Evolutionary conservation across 2,329 filamentous ascomycete genomes (phyloP).

Genomic region (Diaporthe batatas): DNA sequence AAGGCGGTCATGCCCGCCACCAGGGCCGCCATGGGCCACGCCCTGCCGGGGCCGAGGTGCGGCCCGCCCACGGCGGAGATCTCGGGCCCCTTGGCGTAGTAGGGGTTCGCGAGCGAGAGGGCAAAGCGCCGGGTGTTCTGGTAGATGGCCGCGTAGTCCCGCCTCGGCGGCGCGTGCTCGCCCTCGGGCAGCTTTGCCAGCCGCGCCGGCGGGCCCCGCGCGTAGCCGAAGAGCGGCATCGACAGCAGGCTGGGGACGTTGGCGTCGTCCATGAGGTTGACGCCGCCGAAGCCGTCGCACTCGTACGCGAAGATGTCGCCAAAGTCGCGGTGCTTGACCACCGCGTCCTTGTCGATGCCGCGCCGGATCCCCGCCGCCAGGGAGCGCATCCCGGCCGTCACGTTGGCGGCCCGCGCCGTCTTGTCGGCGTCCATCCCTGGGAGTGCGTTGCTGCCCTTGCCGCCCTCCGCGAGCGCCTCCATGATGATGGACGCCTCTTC

Average conservation of each 20-base stretch:
- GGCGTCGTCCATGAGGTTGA: slow-evolving; percentile 78
- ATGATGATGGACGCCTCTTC: slow-evolving; percentile 66
- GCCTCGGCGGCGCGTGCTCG: slow-evolving; percentile 37
- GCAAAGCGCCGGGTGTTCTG: slow-evolving; percentile 85
- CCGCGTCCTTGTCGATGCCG: slow-evolving; percentile 78
- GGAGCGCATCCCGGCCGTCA: slow-evolving; percentile 66
- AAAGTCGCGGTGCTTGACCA: slow-evolving; percentile 71
- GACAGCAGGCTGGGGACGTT: slow-evolving; percentile 78
- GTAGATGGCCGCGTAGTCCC: slow-evolving; percentile 74
- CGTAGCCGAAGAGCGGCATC: slow-evolving; percentile 73
- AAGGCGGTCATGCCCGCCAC: slow-evolving; percentile 64
- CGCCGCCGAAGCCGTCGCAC: slow-evolving; percentile 79
- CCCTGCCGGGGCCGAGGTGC: slow-evolving; percentile 71
- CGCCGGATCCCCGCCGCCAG: slow-evolving; percentile 74
- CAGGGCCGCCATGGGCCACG: slow-evolving; percentile 70
- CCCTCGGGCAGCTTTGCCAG: neutral
- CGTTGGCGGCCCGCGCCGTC: slow-evolving; percentile 53
- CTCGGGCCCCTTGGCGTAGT: slow-evolving; percentile 75
- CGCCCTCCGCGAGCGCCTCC: slow-evolving; percentile 56
- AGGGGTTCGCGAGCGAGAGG: slow-evolving; percentile 81
- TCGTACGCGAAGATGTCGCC: slow-evolving; percentile 83
- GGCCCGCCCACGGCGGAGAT: slow-evolving; percentile 81
- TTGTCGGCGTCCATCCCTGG: slow-evolving; percentile 47
- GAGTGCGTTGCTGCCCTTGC: slow-evolving; percentile 37
- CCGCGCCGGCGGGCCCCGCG: slow-evolving; percentile 37